A percentile compares a stretch with the other conserved stretches of the same genome.
phyloP scores from a whole-genome alignment of 768 basidiomycete species.

The Kwoniella pini region DNA sequence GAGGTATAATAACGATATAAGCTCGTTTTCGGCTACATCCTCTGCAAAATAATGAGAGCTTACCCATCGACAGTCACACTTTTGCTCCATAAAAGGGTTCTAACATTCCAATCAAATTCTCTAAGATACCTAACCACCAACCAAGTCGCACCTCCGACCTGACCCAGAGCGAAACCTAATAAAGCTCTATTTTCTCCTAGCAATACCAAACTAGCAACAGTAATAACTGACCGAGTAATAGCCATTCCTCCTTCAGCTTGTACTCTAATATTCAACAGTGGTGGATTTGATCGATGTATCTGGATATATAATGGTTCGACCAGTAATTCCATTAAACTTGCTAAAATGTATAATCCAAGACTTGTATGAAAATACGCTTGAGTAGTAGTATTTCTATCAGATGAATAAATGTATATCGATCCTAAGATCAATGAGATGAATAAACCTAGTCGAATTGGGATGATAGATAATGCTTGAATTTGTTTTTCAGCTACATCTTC shows the following conservation, averaged over 20 bases:
- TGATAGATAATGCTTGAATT: conserved; percentile 60
- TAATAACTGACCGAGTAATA: conserved; percentile 68
- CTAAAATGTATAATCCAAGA: conserved; percentile 68
- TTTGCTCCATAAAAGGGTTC: conserved; percentile 16
- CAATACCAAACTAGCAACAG: conserved; percentile 65
- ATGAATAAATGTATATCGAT: conserved; percentile 61
- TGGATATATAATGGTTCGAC: conserved; percentile 81
- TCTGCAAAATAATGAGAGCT: too few relatives aligned
- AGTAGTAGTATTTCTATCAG: conserved; percentile 61
- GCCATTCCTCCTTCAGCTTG: conserved; percentile 84
- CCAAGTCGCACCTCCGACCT: conserved; percentile 68
- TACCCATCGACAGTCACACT: neutral
- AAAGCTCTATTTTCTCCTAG: conserved; percentile 59
- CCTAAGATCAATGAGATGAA: conserved; percentile 64
- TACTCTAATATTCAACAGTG: conserved; percentile 71
- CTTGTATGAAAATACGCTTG: conserved; percentile 70
- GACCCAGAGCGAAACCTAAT: conserved; percentile 82
- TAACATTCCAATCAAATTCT: conserved; percentile 36
- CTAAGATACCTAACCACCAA: conserved; percentile 64
- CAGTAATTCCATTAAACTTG: conserved; percentile 74
- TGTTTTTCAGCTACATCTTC: conserved; percentile 19
- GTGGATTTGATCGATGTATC: conserved; percentile 63
- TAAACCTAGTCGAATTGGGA: conserved; percentile 71
- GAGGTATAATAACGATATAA: neutral
- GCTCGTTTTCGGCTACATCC: too few relatives aligned